Conservation (phyloP, 495 filamentous ascomycete species). For the Tuber aestivum region DNA sequence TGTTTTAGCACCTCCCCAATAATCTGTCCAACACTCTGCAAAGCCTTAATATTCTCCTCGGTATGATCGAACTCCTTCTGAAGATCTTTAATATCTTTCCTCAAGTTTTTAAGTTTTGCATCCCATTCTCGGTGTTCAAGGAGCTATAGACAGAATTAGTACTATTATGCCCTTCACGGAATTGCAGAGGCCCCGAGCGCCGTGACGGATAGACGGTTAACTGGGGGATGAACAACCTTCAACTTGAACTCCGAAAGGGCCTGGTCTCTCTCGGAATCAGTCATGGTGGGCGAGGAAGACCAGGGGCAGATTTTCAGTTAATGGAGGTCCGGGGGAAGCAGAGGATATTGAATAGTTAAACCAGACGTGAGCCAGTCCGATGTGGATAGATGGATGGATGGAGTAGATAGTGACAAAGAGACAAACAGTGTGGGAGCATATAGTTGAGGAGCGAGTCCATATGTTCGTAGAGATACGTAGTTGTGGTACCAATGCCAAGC, state of each 20-base stretch:
- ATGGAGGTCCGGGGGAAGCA: background rate
- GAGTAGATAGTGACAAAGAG: background rate
- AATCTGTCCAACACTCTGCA: slow-evolving; percentile 99
- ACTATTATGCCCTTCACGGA: background rate
- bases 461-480: background rate
- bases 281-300: background rate
- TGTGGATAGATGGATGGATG: slow-evolving; percentile 1
- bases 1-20: slow-evolving; percentile 99
- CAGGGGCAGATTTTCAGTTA: slow-evolving; percentile 5
- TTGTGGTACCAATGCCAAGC: background rate
- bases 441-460: background rate
- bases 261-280: slow-evolving; percentile 34
- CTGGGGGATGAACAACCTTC: slow-evolving; percentile 27
- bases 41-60: slow-evolving; percentile 98
- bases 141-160: slow-evolving; percentile 55
- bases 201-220: background rate
- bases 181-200: background rate
- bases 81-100: slow-evolving; percentile 88
- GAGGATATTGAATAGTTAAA: slow-evolving; percentile 4
- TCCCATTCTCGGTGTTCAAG: slow-evolving; percentile 98
- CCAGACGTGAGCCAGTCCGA: background rate
- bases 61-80: slow-evolving; percentile 94
- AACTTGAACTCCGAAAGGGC: slow-evolving; percentile 39
- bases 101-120: slow-evolving; percentile 84
- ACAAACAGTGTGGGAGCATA: background rate